These are phyloP conservation scores for Lagenidium sp. DNA, from an alignment of 352 stramenopile genomes.

Conservation along the genomic window DNA sequence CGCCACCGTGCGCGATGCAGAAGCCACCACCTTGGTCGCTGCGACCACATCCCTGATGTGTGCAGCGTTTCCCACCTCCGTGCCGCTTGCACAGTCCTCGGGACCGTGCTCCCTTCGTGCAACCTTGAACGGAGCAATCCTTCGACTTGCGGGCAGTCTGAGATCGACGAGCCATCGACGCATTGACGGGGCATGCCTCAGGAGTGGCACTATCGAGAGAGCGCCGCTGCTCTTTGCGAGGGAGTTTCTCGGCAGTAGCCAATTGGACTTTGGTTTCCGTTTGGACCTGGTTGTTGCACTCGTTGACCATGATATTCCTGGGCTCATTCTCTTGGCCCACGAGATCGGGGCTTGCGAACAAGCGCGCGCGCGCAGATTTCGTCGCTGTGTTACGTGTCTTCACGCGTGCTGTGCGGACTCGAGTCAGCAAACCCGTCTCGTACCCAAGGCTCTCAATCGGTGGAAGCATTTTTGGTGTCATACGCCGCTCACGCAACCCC, in stretches of 20 bases:
- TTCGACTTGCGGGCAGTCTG: constrained; percentile 56
- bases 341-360: constrained; percentile 7
- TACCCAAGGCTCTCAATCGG: too few species aligned
- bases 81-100: constrained; percentile 81
- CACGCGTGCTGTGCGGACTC: too few species aligned
- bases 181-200: too few species aligned
- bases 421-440: too few species aligned
- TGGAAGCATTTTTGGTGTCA: too few species aligned
- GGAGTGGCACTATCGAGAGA: constrained; percentile 21
- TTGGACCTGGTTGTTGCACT: not conserved
- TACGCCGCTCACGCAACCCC: too few species aligned
- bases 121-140: constrained; percentile 56
- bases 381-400: too few species aligned
- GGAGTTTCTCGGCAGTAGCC: not conserved
- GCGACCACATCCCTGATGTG: constrained; percentile 31
- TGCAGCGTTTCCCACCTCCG: constrained; percentile 75
- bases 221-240: constrained; percentile 16
- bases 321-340: constrained; percentile 12
- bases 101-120: constrained; percentile 65
- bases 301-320: not conserved
- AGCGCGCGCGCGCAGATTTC: constrained; percentile 9
- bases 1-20: constrained; percentile 76
- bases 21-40: constrained; percentile 82
- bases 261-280: not conserved
- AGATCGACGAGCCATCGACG: too few species aligned